Conservation (phyloP, 2,329 filamentous ascomycete genomes). For the Rutstroemia sp. region DNA sequence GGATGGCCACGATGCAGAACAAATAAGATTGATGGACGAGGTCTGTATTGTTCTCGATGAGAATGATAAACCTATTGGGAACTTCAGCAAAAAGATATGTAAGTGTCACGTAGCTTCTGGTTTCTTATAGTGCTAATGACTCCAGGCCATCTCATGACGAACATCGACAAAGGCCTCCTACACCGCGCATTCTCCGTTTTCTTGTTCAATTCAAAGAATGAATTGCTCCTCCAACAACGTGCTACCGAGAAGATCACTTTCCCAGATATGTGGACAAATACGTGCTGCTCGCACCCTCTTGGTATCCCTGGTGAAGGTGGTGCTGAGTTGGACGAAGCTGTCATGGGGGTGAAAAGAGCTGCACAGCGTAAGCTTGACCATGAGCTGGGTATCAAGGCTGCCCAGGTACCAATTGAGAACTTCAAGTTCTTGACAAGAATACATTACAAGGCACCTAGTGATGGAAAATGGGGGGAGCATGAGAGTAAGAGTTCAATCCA, state of each 20-base stretch:
- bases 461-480: conserved; percentile 98
- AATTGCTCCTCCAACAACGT: conserved; percentile 89
- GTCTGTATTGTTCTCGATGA: conserved; percentile 95
- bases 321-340: conserved; percentile 67
- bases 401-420: conserved; percentile 83
- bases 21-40: conserved; percentile 97
- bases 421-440: conserved; percentile 95
- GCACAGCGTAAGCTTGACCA: conserved; percentile 91
- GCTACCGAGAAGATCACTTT: conserved; percentile 98
- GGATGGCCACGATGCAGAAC: conserved; percentile 91
- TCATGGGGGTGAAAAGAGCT: conserved; percentile 82
- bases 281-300: conserved; percentile 95
- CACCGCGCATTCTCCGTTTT: conserved; percentile 98
- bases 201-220: conserved; percentile 90
- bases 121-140: conserved; percentile 16
- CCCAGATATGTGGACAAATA: conserved; percentile 99
- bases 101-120: conserved; percentile 32
- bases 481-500: conserved; percentile 59
- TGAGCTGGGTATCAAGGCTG: conserved; percentile 83
- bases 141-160: conserved; percentile 93
- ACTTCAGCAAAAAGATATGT: conserved; percentile 98
- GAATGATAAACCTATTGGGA: conserved; percentile 87
- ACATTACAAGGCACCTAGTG: conserved; percentile 94
- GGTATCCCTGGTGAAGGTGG: conserved; percentile 89
- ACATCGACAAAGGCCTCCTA: conserved; percentile 91